A percentile compares a stretch with the other conserved stretches of the same genome.
phyloP scores from a whole-genome alignment of 2,329 filamentous ascomycete species.

The Proliferodiscus dingleyae region DNA sequence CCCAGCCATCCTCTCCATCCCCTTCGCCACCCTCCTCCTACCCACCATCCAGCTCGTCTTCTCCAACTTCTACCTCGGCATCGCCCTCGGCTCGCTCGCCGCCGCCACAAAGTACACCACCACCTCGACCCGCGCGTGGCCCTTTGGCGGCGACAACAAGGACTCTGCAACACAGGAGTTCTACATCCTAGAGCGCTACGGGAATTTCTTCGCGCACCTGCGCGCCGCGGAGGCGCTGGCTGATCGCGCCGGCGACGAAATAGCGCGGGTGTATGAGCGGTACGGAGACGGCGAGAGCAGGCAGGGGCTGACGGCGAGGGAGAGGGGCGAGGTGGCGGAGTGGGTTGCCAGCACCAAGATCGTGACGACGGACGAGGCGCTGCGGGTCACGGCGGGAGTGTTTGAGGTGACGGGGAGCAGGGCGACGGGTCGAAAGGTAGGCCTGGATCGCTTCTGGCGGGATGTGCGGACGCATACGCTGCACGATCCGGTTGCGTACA shows the following conservation, averaged over 20 bases:
- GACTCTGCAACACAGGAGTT: constrained; percentile 56
- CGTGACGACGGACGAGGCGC: constrained; percentile 53
- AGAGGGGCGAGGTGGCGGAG: constrained; percentile 57
- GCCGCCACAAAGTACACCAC: constrained; percentile 52
- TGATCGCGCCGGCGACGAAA: constrained; percentile 48
- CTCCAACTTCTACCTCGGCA: constrained; percentile 61
- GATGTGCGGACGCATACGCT: constrained; percentile 62
- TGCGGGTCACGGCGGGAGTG: constrained; percentile 54
- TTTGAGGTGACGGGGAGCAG: constrained; percentile 61
- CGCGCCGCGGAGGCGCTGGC: constrained; percentile 54
- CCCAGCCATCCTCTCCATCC: constrained; percentile 44
- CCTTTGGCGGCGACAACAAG: constrained; percentile 58
- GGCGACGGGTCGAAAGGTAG: constrained; percentile 52
- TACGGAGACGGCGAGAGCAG: constrained; percentile 38
- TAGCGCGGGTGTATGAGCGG: constrained; percentile 42
- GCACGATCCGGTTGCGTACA: constrained; percentile 64
- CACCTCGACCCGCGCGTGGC: constrained; percentile 56
- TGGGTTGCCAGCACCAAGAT: constrained; percentile 60
- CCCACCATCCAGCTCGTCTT: constrained; percentile 64
- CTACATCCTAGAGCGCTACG: constrained; percentile 61
- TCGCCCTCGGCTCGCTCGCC: constrained; percentile 53
- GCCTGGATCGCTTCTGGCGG: constrained; percentile 61
- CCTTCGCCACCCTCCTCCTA: constrained; percentile 53
- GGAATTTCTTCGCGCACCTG: constrained; percentile 58
- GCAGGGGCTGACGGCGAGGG: constrained; percentile 43